Conservation (phyloP, 768 basidiomycete species). For the Imleria badia region DNA sequence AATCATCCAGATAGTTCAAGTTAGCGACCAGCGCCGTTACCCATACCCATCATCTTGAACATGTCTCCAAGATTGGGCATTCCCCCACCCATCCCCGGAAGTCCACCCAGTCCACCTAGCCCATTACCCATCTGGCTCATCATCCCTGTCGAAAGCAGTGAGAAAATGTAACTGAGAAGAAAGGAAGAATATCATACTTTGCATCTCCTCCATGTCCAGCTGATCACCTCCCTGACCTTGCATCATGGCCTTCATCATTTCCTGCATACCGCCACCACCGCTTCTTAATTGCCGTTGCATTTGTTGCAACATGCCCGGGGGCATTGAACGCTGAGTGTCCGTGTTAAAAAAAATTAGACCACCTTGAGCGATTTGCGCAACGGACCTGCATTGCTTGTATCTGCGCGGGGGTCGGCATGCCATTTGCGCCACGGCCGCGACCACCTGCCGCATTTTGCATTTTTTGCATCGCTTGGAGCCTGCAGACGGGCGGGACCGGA, state of each 20-base stretch:
- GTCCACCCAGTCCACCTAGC: conserved; percentile 50
- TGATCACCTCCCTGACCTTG: conserved; percentile 90
- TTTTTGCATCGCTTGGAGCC: conserved; percentile 88
- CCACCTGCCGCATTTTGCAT: conserved; percentile 87
- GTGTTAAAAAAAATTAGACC: conserved; percentile 3
- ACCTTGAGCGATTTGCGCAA: conserved; percentile 2
- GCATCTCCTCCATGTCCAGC: conserved; percentile 93
- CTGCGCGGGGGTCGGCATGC: conserved; percentile 90
- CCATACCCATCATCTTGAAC: conserved; percentile 90
- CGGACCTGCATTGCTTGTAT: conserved; percentile 92
- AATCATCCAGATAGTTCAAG: background rate
- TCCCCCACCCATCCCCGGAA: conserved; percentile 53
- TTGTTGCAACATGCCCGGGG: conserved; percentile 93
- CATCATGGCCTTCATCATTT: conserved; percentile 99
- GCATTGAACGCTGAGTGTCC: conserved; percentile 73
- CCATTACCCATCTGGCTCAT: conserved; percentile 83
- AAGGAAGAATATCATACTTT: conserved; percentile 50
- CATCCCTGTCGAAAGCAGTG: conserved; percentile 55
- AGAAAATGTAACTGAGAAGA: conserved; percentile 3
- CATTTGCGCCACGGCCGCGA: conserved; percentile 81
- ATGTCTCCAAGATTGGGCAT: conserved; percentile 74
- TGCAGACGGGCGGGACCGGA: conserved; percentile 23
- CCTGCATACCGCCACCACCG: conserved; percentile 91
- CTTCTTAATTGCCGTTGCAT: conserved; percentile 80
- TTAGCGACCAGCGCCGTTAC: conserved; percentile 42